These are phyloP conservation scores for Wickerhamiella cacticola DNA, from an alignment of 805 yeast genomes.

Conservation along the genomic window DNA sequence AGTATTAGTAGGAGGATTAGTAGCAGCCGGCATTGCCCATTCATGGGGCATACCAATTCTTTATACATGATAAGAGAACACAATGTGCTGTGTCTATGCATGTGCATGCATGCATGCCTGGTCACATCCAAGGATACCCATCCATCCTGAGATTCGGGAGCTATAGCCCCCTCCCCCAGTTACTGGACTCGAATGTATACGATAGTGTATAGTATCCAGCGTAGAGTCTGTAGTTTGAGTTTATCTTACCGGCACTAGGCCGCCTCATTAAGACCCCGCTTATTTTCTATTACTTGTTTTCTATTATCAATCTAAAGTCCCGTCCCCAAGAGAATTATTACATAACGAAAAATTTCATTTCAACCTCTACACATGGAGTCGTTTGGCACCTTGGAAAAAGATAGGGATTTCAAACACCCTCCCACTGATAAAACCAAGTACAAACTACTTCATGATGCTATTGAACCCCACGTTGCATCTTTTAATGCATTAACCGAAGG, in stretches of 20 bases:
- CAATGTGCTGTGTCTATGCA: neutral
- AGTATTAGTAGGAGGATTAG: neutral
- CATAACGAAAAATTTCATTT: conserved; percentile 12
- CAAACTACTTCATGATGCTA: conserved; percentile 78
- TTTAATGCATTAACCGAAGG: conserved; percentile 92
- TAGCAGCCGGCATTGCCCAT: neutral
- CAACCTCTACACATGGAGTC: conserved; percentile 23
- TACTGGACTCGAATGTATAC: too few relatives aligned
- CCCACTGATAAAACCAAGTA: conserved; percentile 75
- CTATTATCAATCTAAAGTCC: neutral
- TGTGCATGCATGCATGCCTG: neutral
- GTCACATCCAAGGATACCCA: too few relatives aligned
- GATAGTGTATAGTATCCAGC: too few relatives aligned
- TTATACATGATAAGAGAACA: neutral
- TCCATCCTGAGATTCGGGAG: too few relatives aligned
- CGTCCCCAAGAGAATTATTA: conserved; percentile 9
- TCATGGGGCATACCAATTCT: too few relatives aligned
- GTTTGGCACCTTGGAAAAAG: conserved; percentile 79
- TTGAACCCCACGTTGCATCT: conserved; percentile 89
- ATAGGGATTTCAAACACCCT: conserved; percentile 72
- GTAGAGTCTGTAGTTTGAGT: too few relatives aligned
- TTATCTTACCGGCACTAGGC: too few relatives aligned
- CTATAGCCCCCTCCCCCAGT: too few relatives aligned
- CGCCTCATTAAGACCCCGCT: too few relatives aligned
- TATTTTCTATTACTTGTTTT: neutral